Conservation (phyloP, 1,284 basidiomycete genomes). For the Ustilago curta region DNA sequence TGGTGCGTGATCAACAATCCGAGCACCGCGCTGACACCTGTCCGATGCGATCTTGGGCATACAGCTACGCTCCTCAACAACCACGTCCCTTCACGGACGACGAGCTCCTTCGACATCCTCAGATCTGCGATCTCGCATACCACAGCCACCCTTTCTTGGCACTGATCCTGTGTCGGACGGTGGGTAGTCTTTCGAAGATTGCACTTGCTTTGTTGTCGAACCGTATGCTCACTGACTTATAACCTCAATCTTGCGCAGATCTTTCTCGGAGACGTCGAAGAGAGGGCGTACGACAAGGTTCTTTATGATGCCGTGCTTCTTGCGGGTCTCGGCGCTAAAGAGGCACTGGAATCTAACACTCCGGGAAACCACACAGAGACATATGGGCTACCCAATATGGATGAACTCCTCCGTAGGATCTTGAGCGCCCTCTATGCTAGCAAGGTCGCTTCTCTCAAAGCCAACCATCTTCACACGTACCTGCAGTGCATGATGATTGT, state of each 20-base stretch:
- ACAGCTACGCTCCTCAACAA: neutral
- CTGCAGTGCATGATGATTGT: constrained; percentile 34
- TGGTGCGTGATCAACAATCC: neutral
- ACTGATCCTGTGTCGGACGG: constrained; percentile 31
- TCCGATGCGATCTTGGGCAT: neutral
- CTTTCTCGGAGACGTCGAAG: constrained; percentile 12
- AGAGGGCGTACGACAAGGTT: constrained; percentile 1
- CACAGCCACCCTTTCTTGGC: constrained; percentile 38
- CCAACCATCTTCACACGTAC: constrained; percentile 9
- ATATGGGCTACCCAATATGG: constrained; percentile 4
- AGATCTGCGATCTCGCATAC: constrained; percentile 31
- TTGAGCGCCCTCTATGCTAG: constrained; percentile 2
- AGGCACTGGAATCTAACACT: neutral
- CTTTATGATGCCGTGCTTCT: constrained; percentile 26
- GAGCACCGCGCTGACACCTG: neutral
- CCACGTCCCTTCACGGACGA: neutral
- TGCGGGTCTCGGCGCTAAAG: constrained; percentile 13
- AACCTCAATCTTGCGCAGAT: neutral
- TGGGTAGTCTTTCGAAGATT: constrained; percentile 1
- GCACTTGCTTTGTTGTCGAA: neutral
- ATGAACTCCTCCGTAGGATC: neutral
- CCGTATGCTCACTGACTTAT: neutral
- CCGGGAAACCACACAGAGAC: neutral
- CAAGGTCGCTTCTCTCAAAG: constrained; percentile 13
- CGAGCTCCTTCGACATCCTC: neutral